phyloP scores from a whole-genome alignment of 345 rosid species.

The Syzygium grande region DNA sequence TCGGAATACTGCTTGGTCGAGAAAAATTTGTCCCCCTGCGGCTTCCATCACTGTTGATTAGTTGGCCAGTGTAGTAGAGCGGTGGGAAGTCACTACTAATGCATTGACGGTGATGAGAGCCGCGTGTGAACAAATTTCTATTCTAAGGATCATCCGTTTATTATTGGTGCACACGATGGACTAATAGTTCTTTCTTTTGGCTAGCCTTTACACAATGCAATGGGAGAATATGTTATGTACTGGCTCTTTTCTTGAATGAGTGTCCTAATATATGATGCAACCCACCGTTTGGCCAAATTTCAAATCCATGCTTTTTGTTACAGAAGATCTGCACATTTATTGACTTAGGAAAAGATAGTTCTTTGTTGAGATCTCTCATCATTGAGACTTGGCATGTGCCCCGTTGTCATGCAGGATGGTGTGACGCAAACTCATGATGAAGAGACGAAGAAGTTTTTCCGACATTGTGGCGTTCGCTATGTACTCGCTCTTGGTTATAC shows the following conservation, averaged over 20 bases:
- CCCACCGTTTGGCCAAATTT: background rate
- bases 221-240: background rate
- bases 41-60: background rate
- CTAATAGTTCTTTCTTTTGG: background rate
- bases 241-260: background rate
- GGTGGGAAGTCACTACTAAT: fast-evolving
- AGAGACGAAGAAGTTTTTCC: no score
- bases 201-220: background rate
- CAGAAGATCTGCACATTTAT: background rate
- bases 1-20: fast-evolving
- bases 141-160: background rate
- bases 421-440: slow-evolving; percentile 62
- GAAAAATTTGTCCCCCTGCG: background rate
- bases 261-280: background rate
- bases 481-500: no score
- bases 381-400: background rate
- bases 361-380: background rate
- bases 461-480: no score
- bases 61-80: background rate
- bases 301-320: background rate
- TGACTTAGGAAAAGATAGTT: background rate
- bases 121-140: background rate
- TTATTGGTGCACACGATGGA: background rate
- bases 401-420: slow-evolving; percentile 35
- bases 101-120: background rate